Percentiles rank a stretch among this genome's conserved stretches.
These are phyloP conservation scores for Ophiocordyceps australis DNA, from an alignment of 2,329 filamentous ascomycete species.

Conservation along the genomic window DNA sequence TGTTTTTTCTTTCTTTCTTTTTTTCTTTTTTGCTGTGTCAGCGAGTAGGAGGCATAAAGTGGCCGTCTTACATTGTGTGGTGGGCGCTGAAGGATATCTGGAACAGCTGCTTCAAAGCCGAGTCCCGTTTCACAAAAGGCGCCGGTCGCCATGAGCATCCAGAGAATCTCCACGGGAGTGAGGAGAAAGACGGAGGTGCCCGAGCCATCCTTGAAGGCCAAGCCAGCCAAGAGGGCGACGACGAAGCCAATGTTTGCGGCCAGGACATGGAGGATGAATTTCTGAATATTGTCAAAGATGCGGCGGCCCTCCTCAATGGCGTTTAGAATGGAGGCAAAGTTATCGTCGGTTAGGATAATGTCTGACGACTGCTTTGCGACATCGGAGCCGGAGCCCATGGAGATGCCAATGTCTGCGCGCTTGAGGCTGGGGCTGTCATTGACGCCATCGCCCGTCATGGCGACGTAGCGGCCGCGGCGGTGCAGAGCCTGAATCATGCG, in stretches of 20 bases:
- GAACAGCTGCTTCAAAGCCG: slow-evolving; percentile 49
- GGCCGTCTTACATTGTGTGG: slow-evolving; percentile 35
- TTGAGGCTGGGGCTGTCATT: slow-evolving; percentile 53
- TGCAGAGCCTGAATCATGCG: slow-evolving; percentile 60
- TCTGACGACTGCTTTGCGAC: slow-evolving; percentile 50
- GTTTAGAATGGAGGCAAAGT: slow-evolving; percentile 53
- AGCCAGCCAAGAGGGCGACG: slow-evolving; percentile 46
- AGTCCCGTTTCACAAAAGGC: slow-evolving; percentile 59
- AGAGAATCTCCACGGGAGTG: slow-evolving; percentile 56
- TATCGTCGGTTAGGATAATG: slow-evolving; percentile 56
- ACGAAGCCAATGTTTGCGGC: slow-evolving; percentile 55
- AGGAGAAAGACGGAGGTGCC: slow-evolving; percentile 53
- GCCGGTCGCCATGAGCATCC: slow-evolving; percentile 66
- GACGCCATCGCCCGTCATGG: slow-evolving; percentile 57
- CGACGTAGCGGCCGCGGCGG: slow-evolving; percentile 41
- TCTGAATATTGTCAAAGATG: slow-evolving; percentile 59
- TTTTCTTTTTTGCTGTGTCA: slow-evolving; percentile 10
- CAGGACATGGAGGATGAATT: slow-evolving; percentile 50
- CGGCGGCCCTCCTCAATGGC: slow-evolving; percentile 52
- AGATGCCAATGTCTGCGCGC: slow-evolving; percentile 51
- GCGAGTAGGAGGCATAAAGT: slow-evolving; percentile 1
- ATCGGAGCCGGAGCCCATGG: slow-evolving; percentile 53
- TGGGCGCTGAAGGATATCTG: slow-evolving; percentile 49
- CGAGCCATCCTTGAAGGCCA: slow-evolving; percentile 47
- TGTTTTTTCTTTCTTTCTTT: no score